Conservation (phyloP, 371 early-diverging fungal genomes). For the Zancudomyces culisetae region DNA sequence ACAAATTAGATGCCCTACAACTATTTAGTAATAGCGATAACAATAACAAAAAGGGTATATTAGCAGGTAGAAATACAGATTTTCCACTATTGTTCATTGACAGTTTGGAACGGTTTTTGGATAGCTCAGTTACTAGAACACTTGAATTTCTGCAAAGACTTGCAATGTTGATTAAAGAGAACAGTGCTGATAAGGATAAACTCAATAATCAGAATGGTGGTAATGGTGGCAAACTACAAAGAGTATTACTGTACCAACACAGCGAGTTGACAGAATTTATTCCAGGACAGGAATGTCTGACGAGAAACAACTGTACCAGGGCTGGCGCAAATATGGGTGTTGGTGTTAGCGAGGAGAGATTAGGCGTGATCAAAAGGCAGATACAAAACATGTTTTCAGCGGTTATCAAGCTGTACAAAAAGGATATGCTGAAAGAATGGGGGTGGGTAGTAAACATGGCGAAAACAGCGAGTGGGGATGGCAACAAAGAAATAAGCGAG, state of each 20-base stretch:
- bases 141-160: background rate
- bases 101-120: constrained; percentile 1
- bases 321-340: background rate
- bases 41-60: background rate
- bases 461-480: too few species aligned
- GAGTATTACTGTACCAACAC: background rate
- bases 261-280: too few species aligned
- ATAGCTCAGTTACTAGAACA: background rate
- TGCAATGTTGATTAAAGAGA: background rate
- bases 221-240: background rate
- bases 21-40: background rate
- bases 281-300: background rate
- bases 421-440: too few species aligned
- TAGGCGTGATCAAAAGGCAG: too few species aligned
- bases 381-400: too few species aligned
- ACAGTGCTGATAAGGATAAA: too few species aligned
- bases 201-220: too few species aligned
- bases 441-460: too few species aligned
- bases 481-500: too few species aligned
- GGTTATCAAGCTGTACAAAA: too few species aligned
- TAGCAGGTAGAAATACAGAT: background rate
- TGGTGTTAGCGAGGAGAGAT: too few species aligned
- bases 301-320: background rate
- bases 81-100: background rate
- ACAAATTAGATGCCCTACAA: background rate